Conservation (phyloP, 345 rosid species). For the Acer campestre region DNA sequence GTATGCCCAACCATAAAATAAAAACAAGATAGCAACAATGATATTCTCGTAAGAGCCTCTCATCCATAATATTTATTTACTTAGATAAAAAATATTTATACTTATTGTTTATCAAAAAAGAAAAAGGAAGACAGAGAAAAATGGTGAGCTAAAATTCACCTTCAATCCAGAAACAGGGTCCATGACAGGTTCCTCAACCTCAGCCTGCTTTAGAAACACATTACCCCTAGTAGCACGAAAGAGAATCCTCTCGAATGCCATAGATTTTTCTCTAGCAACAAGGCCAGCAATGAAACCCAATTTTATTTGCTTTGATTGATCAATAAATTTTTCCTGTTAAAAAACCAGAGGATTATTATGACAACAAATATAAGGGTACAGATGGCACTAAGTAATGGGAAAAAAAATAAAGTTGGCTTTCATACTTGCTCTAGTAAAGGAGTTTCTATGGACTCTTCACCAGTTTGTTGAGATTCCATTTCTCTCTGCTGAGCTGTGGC, state of each 20-base stretch:
- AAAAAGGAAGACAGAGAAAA: background rate
- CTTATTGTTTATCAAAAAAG: background rate
- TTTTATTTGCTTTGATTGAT: constrained; percentile 85
- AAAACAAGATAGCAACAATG: background rate
- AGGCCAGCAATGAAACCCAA: constrained; percentile 87
- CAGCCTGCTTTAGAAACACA: constrained; percentile 69
- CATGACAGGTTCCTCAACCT: constrained; percentile 64
- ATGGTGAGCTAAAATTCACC: constrained; percentile 43
- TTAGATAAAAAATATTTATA: background rate
- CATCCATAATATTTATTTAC: background rate
- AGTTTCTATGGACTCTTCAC: constrained; percentile 68
- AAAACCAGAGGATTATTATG: constrained; percentile 9
- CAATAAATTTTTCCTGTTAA: constrained; percentile 61
- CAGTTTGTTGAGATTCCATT: constrained; percentile 49
- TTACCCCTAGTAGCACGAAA: constrained; percentile 99
- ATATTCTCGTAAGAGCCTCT: background rate
- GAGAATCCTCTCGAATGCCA: constrained; percentile 94
- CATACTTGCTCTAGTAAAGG: constrained; percentile 80
- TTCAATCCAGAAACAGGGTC: constrained; percentile 95
- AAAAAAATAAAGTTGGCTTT: constrained; percentile 5
- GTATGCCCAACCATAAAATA: background rate
- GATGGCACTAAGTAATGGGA: background rate
- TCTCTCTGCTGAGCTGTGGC: constrained; percentile 83
- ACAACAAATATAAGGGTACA: constrained; percentile 5
- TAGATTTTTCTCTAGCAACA: constrained; percentile 84